phyloP scores from a whole-genome alignment of 202 grass and related monocot species.

The Cymbopogon flexuosus region DNA sequence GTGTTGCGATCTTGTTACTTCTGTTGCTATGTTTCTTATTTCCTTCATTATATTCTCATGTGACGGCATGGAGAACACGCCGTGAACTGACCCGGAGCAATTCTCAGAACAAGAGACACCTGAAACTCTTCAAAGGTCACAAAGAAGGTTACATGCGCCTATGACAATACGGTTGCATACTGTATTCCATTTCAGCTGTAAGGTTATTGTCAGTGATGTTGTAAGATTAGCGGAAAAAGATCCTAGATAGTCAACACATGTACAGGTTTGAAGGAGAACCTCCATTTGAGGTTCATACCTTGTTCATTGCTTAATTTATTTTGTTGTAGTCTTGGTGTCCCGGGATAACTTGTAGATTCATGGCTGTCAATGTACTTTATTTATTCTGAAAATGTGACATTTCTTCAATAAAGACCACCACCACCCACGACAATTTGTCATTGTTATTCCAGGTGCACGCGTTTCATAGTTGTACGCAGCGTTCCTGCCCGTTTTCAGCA shows the following conservation, averaged over 20 bases:
- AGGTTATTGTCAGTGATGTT: slow-evolving; percentile 7
- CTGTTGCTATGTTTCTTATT: slow-evolving; percentile 75
- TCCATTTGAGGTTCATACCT: slow-evolving; percentile 2
- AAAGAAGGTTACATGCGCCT: slow-evolving; percentile 65
- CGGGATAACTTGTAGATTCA: background rate
- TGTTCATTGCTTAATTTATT: slow-evolving; percentile 22
- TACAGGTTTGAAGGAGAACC: slow-evolving; percentile 28
- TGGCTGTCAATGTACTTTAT: background rate
- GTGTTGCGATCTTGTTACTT: slow-evolving; percentile 50
- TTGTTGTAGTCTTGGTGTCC: background rate
- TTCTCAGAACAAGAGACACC: slow-evolving; percentile 57
- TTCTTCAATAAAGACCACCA: background rate
- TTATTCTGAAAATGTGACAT: slow-evolving; percentile 14
- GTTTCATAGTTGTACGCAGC: no score
- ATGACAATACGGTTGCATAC: slow-evolving; percentile 12
- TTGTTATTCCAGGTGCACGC: background rate
- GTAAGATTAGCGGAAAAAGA: slow-evolving; percentile 2
- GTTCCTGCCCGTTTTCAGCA: background rate
- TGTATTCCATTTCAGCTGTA: background rate
- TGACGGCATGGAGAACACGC: slow-evolving; percentile 52
- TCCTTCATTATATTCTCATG: slow-evolving; percentile 64
- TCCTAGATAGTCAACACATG: slow-evolving; percentile 22
- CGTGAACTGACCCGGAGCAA: slow-evolving; percentile 48
- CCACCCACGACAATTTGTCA: background rate
- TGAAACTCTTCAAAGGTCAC: slow-evolving; percentile 50